Conservation (phyloP, 2,329 filamentous ascomycete species). For the Beauveria asiatica region DNA sequence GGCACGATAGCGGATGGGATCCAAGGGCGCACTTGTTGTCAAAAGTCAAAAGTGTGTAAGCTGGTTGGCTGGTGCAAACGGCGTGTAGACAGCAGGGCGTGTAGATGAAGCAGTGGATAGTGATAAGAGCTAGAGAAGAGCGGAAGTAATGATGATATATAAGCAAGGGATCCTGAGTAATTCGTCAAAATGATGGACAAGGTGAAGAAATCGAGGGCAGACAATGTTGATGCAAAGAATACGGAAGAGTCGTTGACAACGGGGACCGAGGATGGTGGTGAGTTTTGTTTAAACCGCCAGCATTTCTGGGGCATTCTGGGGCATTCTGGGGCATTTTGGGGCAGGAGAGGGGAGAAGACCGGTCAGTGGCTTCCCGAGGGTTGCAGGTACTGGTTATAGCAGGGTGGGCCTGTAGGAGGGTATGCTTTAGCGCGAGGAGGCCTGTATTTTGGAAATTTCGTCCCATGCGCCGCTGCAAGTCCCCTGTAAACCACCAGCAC, state of each 20-base stretch:
- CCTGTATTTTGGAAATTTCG: not conserved
- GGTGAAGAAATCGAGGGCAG: not conserved
- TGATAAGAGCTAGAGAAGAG: not conserved
- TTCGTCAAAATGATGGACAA: not conserved
- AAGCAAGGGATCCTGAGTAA: not conserved
- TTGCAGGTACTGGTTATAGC: not conserved
- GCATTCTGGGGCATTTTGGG: not conserved
- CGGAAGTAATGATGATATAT: not conserved
- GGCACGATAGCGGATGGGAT: conserved; percentile 7
- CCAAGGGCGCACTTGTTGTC: conserved; percentile 3
- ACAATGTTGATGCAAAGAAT: conserved; percentile 3
- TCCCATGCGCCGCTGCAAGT: too few species aligned
- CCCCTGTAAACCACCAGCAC: not conserved
- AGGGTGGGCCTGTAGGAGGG: not conserved
- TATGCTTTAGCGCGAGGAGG: not conserved
- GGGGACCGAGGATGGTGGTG: conserved; percentile 2
- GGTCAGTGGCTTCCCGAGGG: not conserved
- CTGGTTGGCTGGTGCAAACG: conserved; percentile 1
- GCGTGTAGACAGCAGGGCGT: not conserved
- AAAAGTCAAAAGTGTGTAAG: conserved; percentile 1
- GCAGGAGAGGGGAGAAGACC: not conserved
- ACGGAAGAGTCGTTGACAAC: not conserved
- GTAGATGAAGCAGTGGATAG: not conserved
- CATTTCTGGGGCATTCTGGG: conserved; percentile 3
- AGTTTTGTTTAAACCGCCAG: conserved; percentile 7